These are phyloP conservation scores for Tricholoma hemisulphureum DNA, from an alignment of 768 basidiomycete genomes.

Conservation along the genomic window DNA sequence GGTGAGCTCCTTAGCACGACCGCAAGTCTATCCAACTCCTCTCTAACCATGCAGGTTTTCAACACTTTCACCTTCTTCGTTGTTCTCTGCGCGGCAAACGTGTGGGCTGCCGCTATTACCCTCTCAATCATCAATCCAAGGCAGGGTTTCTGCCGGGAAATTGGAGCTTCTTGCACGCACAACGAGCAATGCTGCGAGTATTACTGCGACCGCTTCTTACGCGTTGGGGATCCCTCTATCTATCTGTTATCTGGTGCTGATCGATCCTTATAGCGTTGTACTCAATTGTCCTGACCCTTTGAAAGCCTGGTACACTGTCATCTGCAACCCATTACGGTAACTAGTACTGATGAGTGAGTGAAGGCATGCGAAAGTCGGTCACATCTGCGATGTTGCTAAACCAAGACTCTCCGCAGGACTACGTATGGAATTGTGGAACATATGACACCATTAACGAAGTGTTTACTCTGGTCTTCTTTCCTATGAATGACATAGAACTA, in stretches of 20 bases:
- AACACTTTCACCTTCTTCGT: neutral
- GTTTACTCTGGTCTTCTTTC: no score
- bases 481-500: no score
- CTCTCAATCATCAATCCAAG: no score
- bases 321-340: neutral
- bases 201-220: neutral
- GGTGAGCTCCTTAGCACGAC: neutral
- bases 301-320: no score
- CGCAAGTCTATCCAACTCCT: neutral
- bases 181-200: neutral
- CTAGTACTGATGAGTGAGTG: neutral
- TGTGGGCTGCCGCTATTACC: neutral
- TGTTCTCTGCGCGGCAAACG: neutral
- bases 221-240: neutral
- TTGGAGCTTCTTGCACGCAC: neutral
- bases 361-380: neutral
- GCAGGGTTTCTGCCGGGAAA: neutral
- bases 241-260: neutral
- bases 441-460: no score
- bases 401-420: no score
- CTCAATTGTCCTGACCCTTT: neutral
- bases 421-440: no score
- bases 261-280: neutral
- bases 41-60: neutral
- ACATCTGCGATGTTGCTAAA: no score